Percentiles rank a stretch among this genome's conserved stretches.
Evolutionary conservation across 768 basidiomycete genomes (phyloP).

Genomic region (Tylopilus rubrobrunneus): DNA sequence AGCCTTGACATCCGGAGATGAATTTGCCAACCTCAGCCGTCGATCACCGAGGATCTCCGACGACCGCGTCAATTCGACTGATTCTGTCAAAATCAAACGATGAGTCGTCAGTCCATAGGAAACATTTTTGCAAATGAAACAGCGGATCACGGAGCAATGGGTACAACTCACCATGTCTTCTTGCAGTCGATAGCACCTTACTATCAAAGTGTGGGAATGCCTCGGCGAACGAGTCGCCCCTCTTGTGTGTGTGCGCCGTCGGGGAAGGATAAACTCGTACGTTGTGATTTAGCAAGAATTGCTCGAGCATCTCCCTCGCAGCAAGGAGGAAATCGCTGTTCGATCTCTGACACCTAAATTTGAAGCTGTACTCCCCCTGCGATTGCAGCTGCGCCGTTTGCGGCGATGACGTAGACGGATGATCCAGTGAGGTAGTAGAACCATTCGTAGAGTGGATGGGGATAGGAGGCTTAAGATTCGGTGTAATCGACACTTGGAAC

Average conservation of each 20-base stretch:
- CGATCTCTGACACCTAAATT: slow-evolving; percentile 92
- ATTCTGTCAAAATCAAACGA: slow-evolving; percentile 44
- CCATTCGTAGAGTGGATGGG: slow-evolving; percentile 43
- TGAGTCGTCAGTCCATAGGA: slow-evolving; percentile 8
- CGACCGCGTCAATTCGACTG: slow-evolving; percentile 66
- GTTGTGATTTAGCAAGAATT: slow-evolving; percentile 81
- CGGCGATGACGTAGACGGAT: slow-evolving; percentile 29
- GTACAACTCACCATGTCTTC: slow-evolving; percentile 51
- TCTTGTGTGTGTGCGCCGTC: slow-evolving; percentile 74
- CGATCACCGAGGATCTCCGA: slow-evolving; percentile 66
- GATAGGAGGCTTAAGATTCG: slow-evolving; percentile 58
- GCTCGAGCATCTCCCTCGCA: slow-evolving; percentile 88
- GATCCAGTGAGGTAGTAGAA: slow-evolving; percentile 46
- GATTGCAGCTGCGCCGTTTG: slow-evolving; percentile 19
- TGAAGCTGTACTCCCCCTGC: slow-evolving; percentile 78
- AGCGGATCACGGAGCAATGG: background rate
- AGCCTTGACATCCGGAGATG: slow-evolving; percentile 93
- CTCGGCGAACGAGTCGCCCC: slow-evolving; percentile 91
- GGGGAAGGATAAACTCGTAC: slow-evolving; percentile 79
- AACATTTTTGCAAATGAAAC: background rate
- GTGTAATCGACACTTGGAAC: slow-evolving; percentile 84
- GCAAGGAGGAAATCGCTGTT: slow-evolving; percentile 91
- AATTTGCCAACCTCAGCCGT: slow-evolving; percentile 77
- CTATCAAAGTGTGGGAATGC: slow-evolving; percentile 97
- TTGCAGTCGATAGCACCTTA: slow-evolving; percentile 81